Percentiles rank a stretch among this genome's conserved stretches.
Evolutionary conservation across 2,329 filamentous ascomycete species (phyloP).

Genomic region (Arthrobotrys iridis): DNA sequence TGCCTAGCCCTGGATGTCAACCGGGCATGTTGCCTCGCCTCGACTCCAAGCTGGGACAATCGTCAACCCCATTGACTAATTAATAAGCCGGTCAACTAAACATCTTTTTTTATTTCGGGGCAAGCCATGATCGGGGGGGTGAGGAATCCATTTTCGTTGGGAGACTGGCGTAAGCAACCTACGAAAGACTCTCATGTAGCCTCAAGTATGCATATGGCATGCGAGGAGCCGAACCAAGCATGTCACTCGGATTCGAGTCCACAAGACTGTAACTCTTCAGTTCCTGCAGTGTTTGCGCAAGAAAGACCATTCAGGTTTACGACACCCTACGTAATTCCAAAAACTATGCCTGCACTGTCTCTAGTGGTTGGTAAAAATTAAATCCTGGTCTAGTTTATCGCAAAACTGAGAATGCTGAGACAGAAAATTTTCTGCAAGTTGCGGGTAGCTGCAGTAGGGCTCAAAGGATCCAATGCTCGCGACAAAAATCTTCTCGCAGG

Average conservation of each 20-base stretch:
- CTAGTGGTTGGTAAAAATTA: background rate
- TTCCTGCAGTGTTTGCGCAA: background rate
- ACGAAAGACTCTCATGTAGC: background rate
- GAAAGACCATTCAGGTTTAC: background rate
- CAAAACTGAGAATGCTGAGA: conserved; percentile 4
- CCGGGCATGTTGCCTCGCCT: background rate
- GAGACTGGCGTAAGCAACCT: conserved; percentile 8
- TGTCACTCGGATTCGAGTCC: background rate
- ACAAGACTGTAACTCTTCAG: background rate
- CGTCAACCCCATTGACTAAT: background rate
- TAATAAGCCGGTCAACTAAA: background rate
- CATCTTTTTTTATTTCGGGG: background rate
- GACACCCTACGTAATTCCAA: background rate
- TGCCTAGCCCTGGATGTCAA: too few species aligned
- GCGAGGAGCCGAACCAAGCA: background rate
- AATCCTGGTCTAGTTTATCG: too few species aligned
- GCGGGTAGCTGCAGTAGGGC: conserved; percentile 48
- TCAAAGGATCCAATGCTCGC: conserved; percentile 25
- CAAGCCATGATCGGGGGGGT: background rate
- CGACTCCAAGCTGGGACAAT: background rate
- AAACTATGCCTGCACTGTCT: background rate
- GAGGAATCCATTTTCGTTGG: background rate
- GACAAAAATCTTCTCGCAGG: background rate
- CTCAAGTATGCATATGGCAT: background rate
- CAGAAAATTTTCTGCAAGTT: conserved; percentile 24